These are phyloP conservation scores for Meira nashicola DNA, from an alignment of 1,284 basidiomycete genomes.

Conservation along the genomic window DNA sequence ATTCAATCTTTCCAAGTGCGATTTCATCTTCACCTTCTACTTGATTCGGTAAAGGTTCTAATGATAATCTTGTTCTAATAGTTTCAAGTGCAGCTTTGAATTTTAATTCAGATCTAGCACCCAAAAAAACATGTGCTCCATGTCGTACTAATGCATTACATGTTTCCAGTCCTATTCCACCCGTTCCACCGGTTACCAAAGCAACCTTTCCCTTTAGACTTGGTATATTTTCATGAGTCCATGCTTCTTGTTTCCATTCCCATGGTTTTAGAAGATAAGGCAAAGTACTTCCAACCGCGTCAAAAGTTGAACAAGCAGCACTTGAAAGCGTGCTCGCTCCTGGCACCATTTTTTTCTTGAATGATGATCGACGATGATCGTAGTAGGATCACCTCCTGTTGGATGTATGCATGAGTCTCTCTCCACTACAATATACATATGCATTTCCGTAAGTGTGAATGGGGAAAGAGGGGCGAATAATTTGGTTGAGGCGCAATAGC, in stretches of 20 bases:
- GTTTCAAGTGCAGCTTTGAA: background rate
- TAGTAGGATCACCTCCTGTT: no score
- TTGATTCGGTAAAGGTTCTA: background rate
- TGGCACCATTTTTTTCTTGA: no score
- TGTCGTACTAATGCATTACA: background rate
- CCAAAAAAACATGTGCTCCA: conserved; percentile 8
- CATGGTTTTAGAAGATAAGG: conserved; percentile 6
- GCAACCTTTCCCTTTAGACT: conserved; percentile 7
- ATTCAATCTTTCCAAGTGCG: background rate
- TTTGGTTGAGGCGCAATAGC: no score
- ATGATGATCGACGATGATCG: no score
- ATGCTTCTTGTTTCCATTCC: background rate
- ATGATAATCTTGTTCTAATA: background rate
- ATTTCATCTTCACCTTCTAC: background rate
- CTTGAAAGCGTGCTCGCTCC: no score
- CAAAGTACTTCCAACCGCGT: background rate
- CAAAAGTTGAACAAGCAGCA: background rate
- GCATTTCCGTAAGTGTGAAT: no score
- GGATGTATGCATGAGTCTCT: no score
- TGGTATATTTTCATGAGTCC: conserved; percentile 4
- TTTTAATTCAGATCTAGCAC: conserved; percentile 7
- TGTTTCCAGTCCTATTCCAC: conserved; percentile 4
- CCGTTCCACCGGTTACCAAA: conserved; percentile 1
- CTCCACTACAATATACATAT: no score
- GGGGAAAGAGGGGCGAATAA: no score